Percentiles rank a stretch among this genome's conserved stretches.
phyloP scores from a whole-genome alignment of 106 monocot genomes.

The Dioscorea alata region DNA sequence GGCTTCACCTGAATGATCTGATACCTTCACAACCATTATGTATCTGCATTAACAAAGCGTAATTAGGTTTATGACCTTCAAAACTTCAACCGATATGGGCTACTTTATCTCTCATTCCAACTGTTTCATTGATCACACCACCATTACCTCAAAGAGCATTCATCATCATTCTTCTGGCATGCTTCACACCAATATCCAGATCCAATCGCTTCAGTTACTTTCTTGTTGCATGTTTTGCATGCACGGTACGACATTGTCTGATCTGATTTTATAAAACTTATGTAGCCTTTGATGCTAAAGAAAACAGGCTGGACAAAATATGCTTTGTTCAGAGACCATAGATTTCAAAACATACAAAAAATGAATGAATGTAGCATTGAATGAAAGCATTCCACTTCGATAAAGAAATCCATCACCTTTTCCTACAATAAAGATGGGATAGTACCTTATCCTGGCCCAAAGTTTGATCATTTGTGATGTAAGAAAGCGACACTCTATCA shows the following conservation, averaged over 20 bases:
- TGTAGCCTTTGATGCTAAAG: constrained; percentile 65
- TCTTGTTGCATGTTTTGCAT: constrained; percentile 96
- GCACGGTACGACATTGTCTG: constrained; percentile 98
- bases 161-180: constrained; percentile 83
- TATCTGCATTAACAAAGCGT: constrained; percentile 35
- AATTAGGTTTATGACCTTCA: background rate
- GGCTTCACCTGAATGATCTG: constrained; percentile 84
- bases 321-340: too few species aligned
- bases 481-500: constrained; percentile 73
- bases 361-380: background rate
- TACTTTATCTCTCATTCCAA: too few species aligned
- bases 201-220: constrained; percentile 81
- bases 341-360: background rate
- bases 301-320: constrained; percentile 54
- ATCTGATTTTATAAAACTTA: constrained; percentile 84
- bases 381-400: background rate
- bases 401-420: background rate
- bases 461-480: constrained; percentile 59
- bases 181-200: constrained; percentile 96
- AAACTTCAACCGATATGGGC: background rate
- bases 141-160: constrained; percentile 75
- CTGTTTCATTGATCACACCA: too few species aligned
- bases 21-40: constrained; percentile 80
- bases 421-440: background rate
- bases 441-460: constrained; percentile 88